Evolutionary conservation across 2,329 filamentous ascomycete genomes (phyloP).

Genomic region (Blastomyces parvus): DNA sequence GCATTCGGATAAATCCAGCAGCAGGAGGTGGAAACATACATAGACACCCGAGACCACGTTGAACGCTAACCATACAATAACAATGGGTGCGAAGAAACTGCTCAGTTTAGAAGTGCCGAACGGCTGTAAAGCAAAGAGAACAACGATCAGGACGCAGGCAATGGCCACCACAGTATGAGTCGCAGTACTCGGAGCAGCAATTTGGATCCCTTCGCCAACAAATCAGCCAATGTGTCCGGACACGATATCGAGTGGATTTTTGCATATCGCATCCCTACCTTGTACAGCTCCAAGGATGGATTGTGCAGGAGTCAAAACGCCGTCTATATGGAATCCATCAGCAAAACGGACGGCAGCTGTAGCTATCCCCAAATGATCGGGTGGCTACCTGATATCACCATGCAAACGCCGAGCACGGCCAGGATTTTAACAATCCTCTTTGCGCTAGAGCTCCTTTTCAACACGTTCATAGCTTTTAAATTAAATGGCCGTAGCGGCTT

Average conservation of each 20-base stretch:
- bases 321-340: constrained; percentile 29
- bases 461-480: constrained; percentile 34
- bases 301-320: constrained; percentile 48
- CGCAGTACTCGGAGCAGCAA: constrained; percentile 13
- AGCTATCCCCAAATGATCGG: neutral
- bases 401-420: constrained; percentile 41
- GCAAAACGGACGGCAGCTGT: neutral
- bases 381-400: constrained; percentile 40
- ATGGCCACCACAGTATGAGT: constrained; percentile 14
- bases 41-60: constrained; percentile 47
- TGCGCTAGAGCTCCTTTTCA: constrained; percentile 41
- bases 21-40: constrained; percentile 19
- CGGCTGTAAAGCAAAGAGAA: constrained; percentile 47
- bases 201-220: constrained; percentile 13
- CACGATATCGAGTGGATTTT: neutral
- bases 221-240: neutral
- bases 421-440: constrained; percentile 38
- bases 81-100: constrained; percentile 42
- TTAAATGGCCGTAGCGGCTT: constrained; percentile 36
- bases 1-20: neutral
- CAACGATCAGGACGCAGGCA: constrained; percentile 29
- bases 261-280: constrained; percentile 21
- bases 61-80: constrained; percentile 47
- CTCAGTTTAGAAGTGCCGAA: constrained; percentile 41
- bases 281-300: constrained; percentile 50